phyloP scores from a whole-genome alignment of 768 basidiomycete species.

The Lactarius psammicola region DNA sequence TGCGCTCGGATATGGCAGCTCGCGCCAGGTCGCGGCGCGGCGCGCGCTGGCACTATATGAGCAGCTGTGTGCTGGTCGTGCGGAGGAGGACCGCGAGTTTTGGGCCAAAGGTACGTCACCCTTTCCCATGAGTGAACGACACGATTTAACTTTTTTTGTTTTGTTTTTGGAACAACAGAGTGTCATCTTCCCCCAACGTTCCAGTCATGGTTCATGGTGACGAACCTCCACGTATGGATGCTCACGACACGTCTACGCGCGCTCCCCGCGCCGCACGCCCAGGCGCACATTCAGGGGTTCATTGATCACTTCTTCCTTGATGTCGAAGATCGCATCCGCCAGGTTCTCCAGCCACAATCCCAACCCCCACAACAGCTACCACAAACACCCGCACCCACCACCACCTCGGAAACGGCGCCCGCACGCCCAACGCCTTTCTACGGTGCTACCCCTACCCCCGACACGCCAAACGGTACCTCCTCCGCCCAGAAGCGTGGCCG shows the following conservation, averaged over 20 bases:
- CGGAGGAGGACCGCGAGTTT: conserved; percentile 27
- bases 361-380: conserved; percentile 12
- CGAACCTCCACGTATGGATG: conserved; percentile 91
- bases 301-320: conserved; percentile 96
- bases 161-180: conserved; percentile 44
- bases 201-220: conserved; percentile 95
- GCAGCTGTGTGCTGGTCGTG: conserved; percentile 24
- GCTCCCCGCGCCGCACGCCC: conserved; percentile 65
- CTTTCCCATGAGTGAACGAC: neutral
- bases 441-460: neutral
- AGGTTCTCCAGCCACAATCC: conserved; percentile 46
- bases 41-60: conserved; percentile 26
- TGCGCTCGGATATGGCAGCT: conserved; percentile 25
- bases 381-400: conserved; percentile 30
- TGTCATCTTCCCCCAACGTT: conserved; percentile 88
- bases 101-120: conserved; percentile 21
- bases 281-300: conserved; percentile 71
- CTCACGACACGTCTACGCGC: conserved; percentile 85
- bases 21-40: conserved; percentile 25
- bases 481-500: conserved; percentile 36
- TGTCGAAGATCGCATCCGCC: conserved; percentile 84
- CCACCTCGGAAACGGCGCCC: conserved; percentile 34
- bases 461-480: neutral
- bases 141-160: neutral
- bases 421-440: conserved; percentile 18